These are phyloP conservation scores for Zhuliangozyma blackwelliae DNA, from an alignment of 1,139 yeast species.

Conservation along the genomic window DNA sequence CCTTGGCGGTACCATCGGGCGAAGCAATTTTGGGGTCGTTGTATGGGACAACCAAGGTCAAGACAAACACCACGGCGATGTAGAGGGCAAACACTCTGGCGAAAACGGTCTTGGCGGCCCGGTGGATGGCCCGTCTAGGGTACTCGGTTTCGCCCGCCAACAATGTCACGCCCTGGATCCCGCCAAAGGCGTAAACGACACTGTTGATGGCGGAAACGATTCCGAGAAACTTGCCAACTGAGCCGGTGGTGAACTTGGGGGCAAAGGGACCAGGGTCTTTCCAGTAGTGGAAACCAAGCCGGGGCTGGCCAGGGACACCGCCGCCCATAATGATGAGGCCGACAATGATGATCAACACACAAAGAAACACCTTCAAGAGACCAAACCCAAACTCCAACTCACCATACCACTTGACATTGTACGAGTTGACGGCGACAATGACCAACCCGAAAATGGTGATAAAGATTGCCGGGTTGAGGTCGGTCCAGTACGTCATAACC, in stretches of 20 bases:
- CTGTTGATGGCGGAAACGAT: conserved; percentile 23
- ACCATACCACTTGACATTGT: conserved; percentile 26
- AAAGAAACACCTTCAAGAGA: conserved; percentile 21
- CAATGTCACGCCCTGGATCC: conserved; percentile 36
- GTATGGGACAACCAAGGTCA: conserved; percentile 45
- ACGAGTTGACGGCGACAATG: conserved; percentile 19
- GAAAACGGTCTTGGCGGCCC: conserved; percentile 45
- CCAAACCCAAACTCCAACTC: conserved; percentile 31
- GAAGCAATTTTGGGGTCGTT: conserved; percentile 35
- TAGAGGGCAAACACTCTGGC: conserved; percentile 44
- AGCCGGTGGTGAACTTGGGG: conserved; percentile 14
- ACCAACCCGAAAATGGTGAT: conserved; percentile 24
- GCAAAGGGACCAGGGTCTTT: conserved; percentile 24
- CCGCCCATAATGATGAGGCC: conserved; percentile 27
- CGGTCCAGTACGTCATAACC: conserved; percentile 22
- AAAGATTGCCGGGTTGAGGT: conserved; percentile 22
- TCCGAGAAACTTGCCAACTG: conserved; percentile 22
- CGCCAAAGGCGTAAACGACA: conserved; percentile 28
- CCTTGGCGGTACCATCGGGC: conserved; percentile 43
- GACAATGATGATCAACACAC: conserved; percentile 21
- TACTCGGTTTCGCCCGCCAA: conserved; percentile 47
- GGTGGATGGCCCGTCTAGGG: conserved; percentile 45
- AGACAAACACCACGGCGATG: conserved; percentile 37
- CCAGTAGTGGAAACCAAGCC: conserved; percentile 28
- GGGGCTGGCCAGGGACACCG: conserved; percentile 9